These are phyloP conservation scores for Phytophthora pluvialis DNA, from an alignment of 352 stramenopile genomes.

Conservation along the genomic window DNA sequence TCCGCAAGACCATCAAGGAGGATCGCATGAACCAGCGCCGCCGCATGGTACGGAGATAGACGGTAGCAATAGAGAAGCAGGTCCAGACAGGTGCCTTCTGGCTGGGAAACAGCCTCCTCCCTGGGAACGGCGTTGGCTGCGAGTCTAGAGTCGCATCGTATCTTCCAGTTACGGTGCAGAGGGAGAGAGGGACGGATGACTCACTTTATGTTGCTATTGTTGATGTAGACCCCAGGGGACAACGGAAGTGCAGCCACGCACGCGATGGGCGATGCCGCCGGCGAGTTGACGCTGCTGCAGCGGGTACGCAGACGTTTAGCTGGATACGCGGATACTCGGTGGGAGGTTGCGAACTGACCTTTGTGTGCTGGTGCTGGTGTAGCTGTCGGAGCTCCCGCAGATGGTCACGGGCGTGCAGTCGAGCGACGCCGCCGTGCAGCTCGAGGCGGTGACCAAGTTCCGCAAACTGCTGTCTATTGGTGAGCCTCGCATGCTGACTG, in stretches of 20 bases:
- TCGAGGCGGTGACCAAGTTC: conserved; percentile 98
- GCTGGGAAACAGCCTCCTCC: neutral
- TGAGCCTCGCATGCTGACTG: conserved; percentile 35
- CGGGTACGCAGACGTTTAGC: conserved; percentile 36
- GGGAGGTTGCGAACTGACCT: conserved; percentile 22
- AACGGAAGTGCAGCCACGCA: conserved; percentile 20
- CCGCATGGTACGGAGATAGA: conserved; percentile 57
- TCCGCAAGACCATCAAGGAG: conserved; percentile 86
- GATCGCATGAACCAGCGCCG: conserved; percentile 82
- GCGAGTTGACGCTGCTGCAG: conserved; percentile 61
- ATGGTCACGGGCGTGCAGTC: conserved; percentile 95
- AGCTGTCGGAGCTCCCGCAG: conserved; percentile 94
- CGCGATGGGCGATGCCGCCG: conserved; percentile 41
- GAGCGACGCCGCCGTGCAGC: conserved; percentile 90
- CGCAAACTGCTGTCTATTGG: conserved; percentile 98
- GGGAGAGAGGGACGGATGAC: neutral
- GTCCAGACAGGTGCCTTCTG: neutral
- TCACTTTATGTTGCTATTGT: conserved; percentile 20
- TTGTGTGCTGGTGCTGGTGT: conserved; percentile 21
- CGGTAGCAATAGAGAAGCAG: neutral
- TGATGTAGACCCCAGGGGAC: conserved; percentile 31
- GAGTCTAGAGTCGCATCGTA: conserved; percentile 12
- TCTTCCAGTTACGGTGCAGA: conserved; percentile 7
- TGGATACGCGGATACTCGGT: conserved; percentile 11
- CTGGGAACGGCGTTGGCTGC: neutral